Conservation (phyloP, 192 early-diverging fungal genomes). For the Lunasporangiospora selenospora region DNA sequence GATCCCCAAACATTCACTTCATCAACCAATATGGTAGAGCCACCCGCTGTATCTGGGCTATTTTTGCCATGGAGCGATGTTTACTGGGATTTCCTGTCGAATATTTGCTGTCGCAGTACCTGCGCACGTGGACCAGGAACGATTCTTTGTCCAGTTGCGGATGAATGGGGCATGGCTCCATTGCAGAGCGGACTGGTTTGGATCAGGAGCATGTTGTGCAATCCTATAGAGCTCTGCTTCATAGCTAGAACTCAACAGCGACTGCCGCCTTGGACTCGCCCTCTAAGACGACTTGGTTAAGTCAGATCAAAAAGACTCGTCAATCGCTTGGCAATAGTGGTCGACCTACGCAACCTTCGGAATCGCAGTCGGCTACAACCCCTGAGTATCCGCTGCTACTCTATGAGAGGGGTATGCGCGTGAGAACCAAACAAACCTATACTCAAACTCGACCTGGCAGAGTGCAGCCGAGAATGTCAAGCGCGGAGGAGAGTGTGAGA, state of each 20-base stretch:
- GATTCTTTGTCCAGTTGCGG: slow-evolving; percentile 8
- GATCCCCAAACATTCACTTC: slow-evolving; percentile 32
- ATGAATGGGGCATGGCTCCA: slow-evolving; percentile 7
- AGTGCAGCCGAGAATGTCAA: too few species aligned
- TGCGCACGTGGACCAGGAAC: slow-evolving; percentile 23
- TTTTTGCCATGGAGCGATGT: slow-evolving; percentile 34
- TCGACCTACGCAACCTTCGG: too few species aligned
- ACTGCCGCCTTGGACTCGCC: too few species aligned
- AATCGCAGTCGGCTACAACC: too few species aligned
- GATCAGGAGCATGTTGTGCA: slow-evolving; percentile 14
- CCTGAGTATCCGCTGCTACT: too few species aligned
- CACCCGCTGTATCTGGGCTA: too few species aligned
- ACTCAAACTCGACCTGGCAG: too few species aligned
- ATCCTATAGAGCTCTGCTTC: slow-evolving; percentile 27
- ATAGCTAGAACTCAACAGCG: too few species aligned
- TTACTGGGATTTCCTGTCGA: slow-evolving; percentile 13
- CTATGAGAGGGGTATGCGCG: too few species aligned
- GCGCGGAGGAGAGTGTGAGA: too few species aligned
- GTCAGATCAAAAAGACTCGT: neutral
- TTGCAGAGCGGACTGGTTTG: slow-evolving; percentile 18
- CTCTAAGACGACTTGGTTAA: neutral
- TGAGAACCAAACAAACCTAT: too few species aligned
- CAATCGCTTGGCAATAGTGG: too few species aligned
- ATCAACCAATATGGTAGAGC: neutral
- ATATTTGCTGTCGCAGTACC: slow-evolving; percentile 24